Percentiles rank a stretch among this genome's conserved stretches.
phyloP scores from a whole-genome alignment of 306 rosid genomes.

The Cucurbita ficifolia region DNA sequence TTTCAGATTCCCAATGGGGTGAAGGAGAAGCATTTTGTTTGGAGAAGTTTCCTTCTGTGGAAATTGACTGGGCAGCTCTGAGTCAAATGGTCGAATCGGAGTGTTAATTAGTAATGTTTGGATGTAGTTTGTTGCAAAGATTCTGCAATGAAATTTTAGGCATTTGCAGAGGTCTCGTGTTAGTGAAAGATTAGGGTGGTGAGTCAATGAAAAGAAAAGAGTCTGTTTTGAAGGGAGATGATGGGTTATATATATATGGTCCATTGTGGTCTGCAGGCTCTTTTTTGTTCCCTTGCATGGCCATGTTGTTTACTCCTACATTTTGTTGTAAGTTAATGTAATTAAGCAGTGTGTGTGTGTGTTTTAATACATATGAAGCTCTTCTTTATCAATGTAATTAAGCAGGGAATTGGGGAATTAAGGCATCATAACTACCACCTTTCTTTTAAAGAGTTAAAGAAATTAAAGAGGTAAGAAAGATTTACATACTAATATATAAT shows the following conservation, averaged over 20 bases:
- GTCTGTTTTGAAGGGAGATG: background rate
- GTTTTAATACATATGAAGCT: background rate
- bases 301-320: background rate
- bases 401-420: too few species aligned
- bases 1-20: slow-evolving; percentile 36
- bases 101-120: background rate
- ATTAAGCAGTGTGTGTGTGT: background rate
- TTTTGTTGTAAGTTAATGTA: background rate
- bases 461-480: too few species aligned
- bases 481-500: too few species aligned
- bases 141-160: slow-evolving; percentile 64
- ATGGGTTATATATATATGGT: background rate
- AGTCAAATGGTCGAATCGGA: background rate
- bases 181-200: background rate
- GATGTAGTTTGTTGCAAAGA: slow-evolving; percentile 13
- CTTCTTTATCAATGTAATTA: too few species aligned
- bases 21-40: slow-evolving; percentile 33
- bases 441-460: too few species aligned
- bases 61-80: slow-evolving; percentile 76
- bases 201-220: background rate
- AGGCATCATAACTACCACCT: too few species aligned
- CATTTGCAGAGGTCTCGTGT: slow-evolving; percentile 41
- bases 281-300: slow-evolving; percentile 5
- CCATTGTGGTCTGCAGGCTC: slow-evolving; percentile 1
- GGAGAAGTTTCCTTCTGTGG: slow-evolving; percentile 76